phyloP scores from a whole-genome alignment of 2,329 filamentous ascomycete genomes.

The Thelonectria discophora region DNA sequence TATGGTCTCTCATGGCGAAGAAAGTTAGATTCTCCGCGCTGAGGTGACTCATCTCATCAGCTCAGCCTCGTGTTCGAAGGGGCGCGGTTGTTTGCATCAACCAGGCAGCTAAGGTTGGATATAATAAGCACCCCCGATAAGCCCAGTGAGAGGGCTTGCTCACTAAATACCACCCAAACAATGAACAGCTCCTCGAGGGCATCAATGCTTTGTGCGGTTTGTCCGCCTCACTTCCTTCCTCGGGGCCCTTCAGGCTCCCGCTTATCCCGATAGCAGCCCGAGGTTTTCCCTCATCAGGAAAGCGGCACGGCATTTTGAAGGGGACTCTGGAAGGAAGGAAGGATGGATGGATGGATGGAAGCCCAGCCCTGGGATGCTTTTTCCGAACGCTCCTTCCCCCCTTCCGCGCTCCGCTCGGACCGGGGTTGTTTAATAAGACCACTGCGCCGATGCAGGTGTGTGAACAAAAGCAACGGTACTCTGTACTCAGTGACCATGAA shows the following conservation, averaged over 20 bases:
- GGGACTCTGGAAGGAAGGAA: slow-evolving; percentile 17
- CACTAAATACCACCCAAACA: too few species aligned
- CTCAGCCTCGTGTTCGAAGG: not conserved
- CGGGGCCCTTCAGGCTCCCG: slow-evolving; percentile 12
- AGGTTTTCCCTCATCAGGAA: slow-evolving; percentile 13
- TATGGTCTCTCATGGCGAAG: not conserved
- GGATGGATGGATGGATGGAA: slow-evolving; percentile 8
- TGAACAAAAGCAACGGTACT: not conserved
- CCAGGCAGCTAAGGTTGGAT: too few species aligned
- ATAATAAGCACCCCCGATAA: too few species aligned
- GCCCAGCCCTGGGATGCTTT: slow-evolving; percentile 17
- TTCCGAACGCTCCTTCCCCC: slow-evolving; percentile 12
- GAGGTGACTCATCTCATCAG: not conserved
- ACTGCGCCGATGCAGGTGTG: not conserved
- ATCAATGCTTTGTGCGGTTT: not conserved
- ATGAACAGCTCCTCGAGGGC: not conserved
- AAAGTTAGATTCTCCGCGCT: not conserved
- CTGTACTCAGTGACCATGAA: not conserved
- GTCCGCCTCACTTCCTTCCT: slow-evolving; percentile 1
- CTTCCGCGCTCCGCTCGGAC: slow-evolving; percentile 10
- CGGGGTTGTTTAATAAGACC: slow-evolving; percentile 4
- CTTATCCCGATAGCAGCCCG: slow-evolving; percentile 11
- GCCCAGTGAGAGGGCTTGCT: too few species aligned
- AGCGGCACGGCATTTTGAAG: slow-evolving; percentile 15
- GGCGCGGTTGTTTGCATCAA: too few species aligned